phyloP scores from a whole-genome alignment of 345 rosid species.

The Salix viminalis region DNA sequence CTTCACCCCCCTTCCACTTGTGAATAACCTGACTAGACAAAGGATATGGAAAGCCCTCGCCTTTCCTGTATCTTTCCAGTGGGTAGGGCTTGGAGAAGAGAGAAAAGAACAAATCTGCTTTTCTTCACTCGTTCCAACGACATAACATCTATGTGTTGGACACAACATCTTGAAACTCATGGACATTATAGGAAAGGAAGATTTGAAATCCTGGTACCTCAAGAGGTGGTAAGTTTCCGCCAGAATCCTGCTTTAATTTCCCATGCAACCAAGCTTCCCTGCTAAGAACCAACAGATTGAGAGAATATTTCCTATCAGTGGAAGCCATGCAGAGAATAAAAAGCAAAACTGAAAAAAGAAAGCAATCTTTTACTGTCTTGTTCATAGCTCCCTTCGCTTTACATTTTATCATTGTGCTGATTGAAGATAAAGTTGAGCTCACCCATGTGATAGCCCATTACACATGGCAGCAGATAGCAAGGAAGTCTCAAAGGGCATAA shows the following conservation, averaged over 20 bases:
- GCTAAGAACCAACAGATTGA: constrained; percentile 41
- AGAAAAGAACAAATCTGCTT: constrained; percentile 4
- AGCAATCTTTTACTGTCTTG: constrained; percentile 39
- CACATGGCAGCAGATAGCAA: constrained; percentile 20
- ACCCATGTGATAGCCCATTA: constrained; percentile 50
- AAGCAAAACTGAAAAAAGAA: constrained; percentile 32
- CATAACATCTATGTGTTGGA: neutral
- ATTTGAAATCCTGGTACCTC: constrained; percentile 48
- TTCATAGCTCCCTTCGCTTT: constrained; percentile 31
- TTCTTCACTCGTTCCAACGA: constrained; percentile 20
- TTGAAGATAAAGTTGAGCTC: constrained; percentile 27
- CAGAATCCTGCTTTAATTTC: constrained; percentile 52
- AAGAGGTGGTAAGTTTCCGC: constrained; percentile 53
- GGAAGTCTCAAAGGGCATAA: constrained; percentile 34
- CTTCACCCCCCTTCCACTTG: constrained; percentile 29
- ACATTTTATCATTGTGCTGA: constrained; percentile 16
- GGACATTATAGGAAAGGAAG: constrained; percentile 22
- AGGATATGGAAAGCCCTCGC: constrained; percentile 35
- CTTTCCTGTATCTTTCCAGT: constrained; percentile 20
- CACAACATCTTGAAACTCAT: neutral
- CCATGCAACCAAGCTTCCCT: constrained; percentile 96
- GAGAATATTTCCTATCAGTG: constrained; percentile 45
- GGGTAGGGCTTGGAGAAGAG: constrained; percentile 25
- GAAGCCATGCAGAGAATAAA: constrained; percentile 49
- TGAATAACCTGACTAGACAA: constrained; percentile 23